Base-by-base conservation (phyloP, 345 rosid species). In the Bruguiera parviflora region DNA sequence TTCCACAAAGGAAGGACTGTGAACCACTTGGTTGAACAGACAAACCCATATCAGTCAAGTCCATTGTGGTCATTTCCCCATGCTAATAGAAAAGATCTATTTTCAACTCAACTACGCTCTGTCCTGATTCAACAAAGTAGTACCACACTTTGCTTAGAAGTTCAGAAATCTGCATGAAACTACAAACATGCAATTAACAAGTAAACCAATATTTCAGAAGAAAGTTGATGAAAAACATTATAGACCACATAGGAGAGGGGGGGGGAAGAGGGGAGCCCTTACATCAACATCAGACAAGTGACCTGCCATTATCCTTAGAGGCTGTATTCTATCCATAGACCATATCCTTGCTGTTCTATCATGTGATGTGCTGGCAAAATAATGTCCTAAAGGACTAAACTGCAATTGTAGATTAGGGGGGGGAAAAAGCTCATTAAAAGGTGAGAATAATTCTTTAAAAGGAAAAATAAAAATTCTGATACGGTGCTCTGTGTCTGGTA, bases 211-310 rank as follows among this genome's bases (percentile, higher is more conserved):
- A 53, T 53, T 53, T 53, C 57, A 53, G 57, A 24, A 53, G 57
- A 19, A 20, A 19, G 24, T 53, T n/a, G 10, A 53, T 53, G 57
- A 19, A 53, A 53, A 3, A 53, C 22, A 53, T n/a, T 53, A n/a
- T 19, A 33, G 37, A 33, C 37, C 10, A 33, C 37, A 33, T 33
- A 8, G 1, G 24, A 27, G 72, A n/a, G 10, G 24, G 58, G 49
- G 67, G n/a, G 58, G 58, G 64, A 53, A 64, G 46, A 73, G 56
- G 53, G 58, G 63, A 56, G 19, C 52, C 73, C 98, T 85, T 76
- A 90, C 99, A 77, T 92, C 98, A 61, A 92, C 98, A 83, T 96
- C 99, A 70, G 97, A 96, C 64, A 96, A 77, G 84, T 96, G 99
- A 67, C 99, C 98, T 64, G 97, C 99, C 95, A 90, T 83, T 79